Conservation (phyloP, 192 early-diverging fungal species). For the Paraglomus occultum region DNA sequence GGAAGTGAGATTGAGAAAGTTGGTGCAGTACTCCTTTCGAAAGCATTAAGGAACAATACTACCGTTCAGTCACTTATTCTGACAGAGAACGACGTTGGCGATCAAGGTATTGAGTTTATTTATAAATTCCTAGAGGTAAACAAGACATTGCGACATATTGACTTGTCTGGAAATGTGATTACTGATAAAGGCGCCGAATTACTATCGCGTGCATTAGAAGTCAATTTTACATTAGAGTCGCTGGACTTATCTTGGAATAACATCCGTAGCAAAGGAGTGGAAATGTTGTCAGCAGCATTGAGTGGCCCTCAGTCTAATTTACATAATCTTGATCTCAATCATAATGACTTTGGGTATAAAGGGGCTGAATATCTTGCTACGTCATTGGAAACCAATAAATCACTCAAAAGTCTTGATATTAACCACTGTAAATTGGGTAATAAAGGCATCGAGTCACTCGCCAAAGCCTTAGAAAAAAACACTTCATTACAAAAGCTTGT, state of each 20-base stretch:
- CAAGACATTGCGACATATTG: slow-evolving; percentile 15
- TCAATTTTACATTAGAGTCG: slow-evolving; percentile 6
- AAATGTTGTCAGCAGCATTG: slow-evolving; percentile 3
- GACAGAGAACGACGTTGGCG: slow-evolving; percentile 27
- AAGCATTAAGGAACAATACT: slow-evolving; percentile 24
- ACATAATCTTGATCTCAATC: slow-evolving; percentile 10
- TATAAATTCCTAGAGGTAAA: slow-evolving; percentile 26
- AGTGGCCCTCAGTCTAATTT: slow-evolving; percentile 2
- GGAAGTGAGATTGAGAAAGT: slow-evolving; percentile 29
- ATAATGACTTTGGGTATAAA: slow-evolving; percentile 28
- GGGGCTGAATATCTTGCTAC: slow-evolving; percentile 26
- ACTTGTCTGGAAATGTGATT: slow-evolving; percentile 23
- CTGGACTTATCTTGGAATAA: slow-evolving; percentile 29
- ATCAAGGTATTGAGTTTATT: slow-evolving; percentile 29
- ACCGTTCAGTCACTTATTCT: slow-evolving; percentile 27
- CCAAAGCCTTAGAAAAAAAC: slow-evolving; percentile 1
- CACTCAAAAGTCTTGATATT: not conserved
- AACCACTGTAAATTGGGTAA: slow-evolving; percentile 17
- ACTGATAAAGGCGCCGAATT: slow-evolving; percentile 26
- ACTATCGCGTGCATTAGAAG: slow-evolving; percentile 21
- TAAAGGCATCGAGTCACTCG: not conserved
- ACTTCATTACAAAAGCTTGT: not conserved
- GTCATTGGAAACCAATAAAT: slow-evolving; percentile 16
- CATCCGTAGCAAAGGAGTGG: slow-evolving; percentile 21
- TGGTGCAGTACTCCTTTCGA: slow-evolving; percentile 29